Evolutionary conservation across 2,329 filamentous ascomycete genomes (phyloP), one percentile per base, ranked within the genome.

Genomic region (Microcera coccophila): DNA sequence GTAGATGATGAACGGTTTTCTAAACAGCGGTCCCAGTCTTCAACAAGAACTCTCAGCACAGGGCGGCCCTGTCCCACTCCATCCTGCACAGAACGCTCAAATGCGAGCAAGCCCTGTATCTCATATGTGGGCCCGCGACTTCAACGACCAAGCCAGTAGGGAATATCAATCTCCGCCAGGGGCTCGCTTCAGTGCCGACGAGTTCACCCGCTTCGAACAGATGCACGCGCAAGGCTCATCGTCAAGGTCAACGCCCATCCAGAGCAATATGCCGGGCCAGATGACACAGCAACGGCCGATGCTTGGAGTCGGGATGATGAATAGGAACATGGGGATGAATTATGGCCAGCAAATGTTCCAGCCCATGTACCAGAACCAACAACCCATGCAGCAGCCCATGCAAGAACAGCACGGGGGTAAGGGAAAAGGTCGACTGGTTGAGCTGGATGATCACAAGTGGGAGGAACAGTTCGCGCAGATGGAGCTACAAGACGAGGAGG

Each of bases 381-480:
- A 68, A 42, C 63, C 61, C 34, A 64, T 68, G 54, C 62, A 73
- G 59, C 70, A 70, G 49, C 62, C 70, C 50, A 72, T 73, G 57
- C 62, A 69, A 55, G 72, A 71, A 55, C 69, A 71, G 44, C 66
- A 69, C 39, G 74, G 79, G 51, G 73, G 69, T 38, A 86, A 90
- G 65, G 87, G 86, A 45, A 97, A 97, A 64, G 90, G 87, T 29
- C 95, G 94, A 67, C 81, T 97, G 70, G 84, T 97, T 11, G 93
- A 97, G 70, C 78, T 97, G 18, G 89, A 96, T 62, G 91, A 98
- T 57, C 74, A 85, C 60, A 85, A 95, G 61, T 97, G 93, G 93
- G 91, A 97, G 68, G 88, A 90, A 57, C 90, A 97, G 65, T 98
- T 98, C 65, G 87, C 89, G 44, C 82, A 93, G 66, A 83, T 96